Base-by-base conservation (phyloP, 441 rosid genomes). In the Brassica balearica region DNA sequence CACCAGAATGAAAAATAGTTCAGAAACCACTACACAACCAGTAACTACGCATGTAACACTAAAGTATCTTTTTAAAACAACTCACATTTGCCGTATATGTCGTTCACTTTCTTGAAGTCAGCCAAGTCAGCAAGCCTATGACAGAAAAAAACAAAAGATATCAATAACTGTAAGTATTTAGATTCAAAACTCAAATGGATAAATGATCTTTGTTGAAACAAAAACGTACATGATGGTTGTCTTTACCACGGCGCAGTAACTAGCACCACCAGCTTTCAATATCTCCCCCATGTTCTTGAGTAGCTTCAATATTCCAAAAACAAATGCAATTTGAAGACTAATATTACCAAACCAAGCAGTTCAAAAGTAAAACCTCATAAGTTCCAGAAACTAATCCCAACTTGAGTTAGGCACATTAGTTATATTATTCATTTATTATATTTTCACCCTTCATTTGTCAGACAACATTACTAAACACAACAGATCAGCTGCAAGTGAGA, bases 61-160 rank as follows among this genome's bases (percentile, higher is more conserved):
- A 36, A 8, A 7, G 41, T 36, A 36, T 1, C 64, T 25, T 56
- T 3, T 1, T 8, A 32, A 25, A 29, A 36, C 25, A 76, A 90
- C 98, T 91, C 81, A 96, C 98, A 94, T 86, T 89, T 96, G 2
- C 89, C 97, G 78, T 95, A 94, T 65, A 96, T 91, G 82, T 91
- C 99, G 56, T 96, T 92, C 71, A 92, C 98, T 90, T 85, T 93
- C 84, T 96, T 91, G 89, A 96, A 92, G 88, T 91, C 97, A 69
- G 82, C 85, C 91, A 93, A 81, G 90, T 93, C 97, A 69, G 97
- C 97, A 85, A 92, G 73, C 98, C 97, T 94, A 82, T 83, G 73
- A 43, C 12, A 61, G 23, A 51, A 77, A 23, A 22, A 48, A 48
- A 68, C 63, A 32, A 76, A 29, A 15, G 34, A 25, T 22, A 32